Conservation (phyloP, 1,139 yeast genomes). For the Pichia sp. region DNA sequence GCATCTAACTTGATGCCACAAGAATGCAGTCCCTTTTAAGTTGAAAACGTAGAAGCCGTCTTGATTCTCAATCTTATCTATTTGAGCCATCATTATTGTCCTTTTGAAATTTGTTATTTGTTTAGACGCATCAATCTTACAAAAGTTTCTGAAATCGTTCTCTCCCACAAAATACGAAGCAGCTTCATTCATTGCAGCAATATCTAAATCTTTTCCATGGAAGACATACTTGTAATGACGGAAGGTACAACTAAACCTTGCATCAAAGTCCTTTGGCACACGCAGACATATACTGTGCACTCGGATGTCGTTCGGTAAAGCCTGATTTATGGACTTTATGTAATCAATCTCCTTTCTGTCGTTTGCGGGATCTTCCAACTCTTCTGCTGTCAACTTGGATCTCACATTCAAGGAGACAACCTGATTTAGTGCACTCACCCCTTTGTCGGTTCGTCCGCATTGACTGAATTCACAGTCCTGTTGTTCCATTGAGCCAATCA, state of each 20-base stretch:
- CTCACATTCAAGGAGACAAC: constrained; percentile 78
- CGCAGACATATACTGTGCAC: constrained; percentile 76
- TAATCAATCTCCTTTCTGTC: constrained; percentile 74
- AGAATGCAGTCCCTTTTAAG: constrained; percentile 79
- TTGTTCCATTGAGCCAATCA: constrained; percentile 58
- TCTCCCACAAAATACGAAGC: constrained; percentile 61
- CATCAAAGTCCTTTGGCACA: constrained; percentile 81
- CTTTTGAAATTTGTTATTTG: constrained; percentile 75
- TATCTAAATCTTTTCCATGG: constrained; percentile 45
- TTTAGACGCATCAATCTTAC: constrained; percentile 90
- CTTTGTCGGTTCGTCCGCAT: constrained; percentile 95
- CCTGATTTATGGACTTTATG: constrained; percentile 62
- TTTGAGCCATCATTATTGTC: constrained; percentile 45
- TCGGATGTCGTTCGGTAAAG: constrained; percentile 75
- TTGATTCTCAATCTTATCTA: constrained; percentile 32
- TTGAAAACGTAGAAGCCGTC: constrained; percentile 57
- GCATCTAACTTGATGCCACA: constrained; percentile 98
- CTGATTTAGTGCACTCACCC: constrained; percentile 96
- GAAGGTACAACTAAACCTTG: constrained; percentile 78
- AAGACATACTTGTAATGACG: constrained; percentile 87
- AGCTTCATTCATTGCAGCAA: constrained; percentile 62
- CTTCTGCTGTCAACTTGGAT: constrained; percentile 50
- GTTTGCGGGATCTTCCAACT: constrained; percentile 47
- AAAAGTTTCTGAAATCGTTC: constrained; percentile 90
- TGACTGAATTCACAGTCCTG: constrained; percentile 66